phyloP scores from a whole-genome alignment of 306 rosid genomes.

The Hippophae tibetana region DNA sequence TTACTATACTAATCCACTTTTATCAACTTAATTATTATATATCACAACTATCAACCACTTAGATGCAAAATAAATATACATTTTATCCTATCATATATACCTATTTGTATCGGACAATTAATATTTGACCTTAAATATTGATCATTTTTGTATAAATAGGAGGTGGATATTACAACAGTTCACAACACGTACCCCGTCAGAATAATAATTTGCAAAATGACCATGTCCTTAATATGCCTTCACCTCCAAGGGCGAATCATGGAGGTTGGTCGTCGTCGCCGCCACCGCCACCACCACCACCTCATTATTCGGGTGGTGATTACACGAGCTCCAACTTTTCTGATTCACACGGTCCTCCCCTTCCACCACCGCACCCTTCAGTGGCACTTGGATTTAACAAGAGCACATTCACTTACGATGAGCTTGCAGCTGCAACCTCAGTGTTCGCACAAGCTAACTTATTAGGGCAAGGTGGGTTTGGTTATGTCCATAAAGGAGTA shows the following conservation, averaged over 20 bases:
- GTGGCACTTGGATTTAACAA: conserved; percentile 66
- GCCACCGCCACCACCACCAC: neutral
- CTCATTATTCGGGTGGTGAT: conserved; percentile 20
- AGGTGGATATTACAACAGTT: neutral
- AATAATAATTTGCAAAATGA: neutral
- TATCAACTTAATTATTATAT: no score
- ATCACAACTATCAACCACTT: no score
- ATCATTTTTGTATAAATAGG: no score
- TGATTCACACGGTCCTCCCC: conserved; percentile 34
- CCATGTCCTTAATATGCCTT: neutral
- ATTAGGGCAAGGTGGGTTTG: conserved; percentile 79
- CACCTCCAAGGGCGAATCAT: conserved; percentile 10
- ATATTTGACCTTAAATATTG: no score
- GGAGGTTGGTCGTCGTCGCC: conserved; percentile 25
- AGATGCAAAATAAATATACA: no score
- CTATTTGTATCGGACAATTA: no score
- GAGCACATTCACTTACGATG: conserved; percentile 56
- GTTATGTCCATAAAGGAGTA: conserved; percentile 72
- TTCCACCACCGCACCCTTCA: conserved; percentile 70
- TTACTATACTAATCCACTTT: no score
- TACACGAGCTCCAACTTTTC: conserved; percentile 50
- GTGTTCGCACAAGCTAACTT: conserved; percentile 44
- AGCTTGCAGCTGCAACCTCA: conserved; percentile 48
- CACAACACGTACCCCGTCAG: neutral
- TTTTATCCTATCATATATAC: no score